Base-by-base conservation (phyloP, 2,329 filamentous ascomycete genomes). In the Alternaria burnsii region DNA sequence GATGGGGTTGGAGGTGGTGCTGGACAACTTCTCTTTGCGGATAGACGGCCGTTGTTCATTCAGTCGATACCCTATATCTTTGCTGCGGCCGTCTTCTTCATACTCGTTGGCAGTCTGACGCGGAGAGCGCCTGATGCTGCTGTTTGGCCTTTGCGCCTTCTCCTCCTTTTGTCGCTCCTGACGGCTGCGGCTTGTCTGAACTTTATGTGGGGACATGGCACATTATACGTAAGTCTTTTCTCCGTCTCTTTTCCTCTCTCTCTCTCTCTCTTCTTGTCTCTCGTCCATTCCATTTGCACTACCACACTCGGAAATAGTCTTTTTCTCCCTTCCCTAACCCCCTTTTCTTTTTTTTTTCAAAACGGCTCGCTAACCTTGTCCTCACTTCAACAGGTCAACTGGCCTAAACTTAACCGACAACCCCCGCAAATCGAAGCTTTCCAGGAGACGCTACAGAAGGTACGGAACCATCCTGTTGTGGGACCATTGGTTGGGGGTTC, bases 1-100 rank as follows among this genome's bases (percentile, higher is more conserved):
- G 85, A 88, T 36, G 88, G 89, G 28, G 88, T 88, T 55, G 88
- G 92, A 54, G 91, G 92, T 32, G 88, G 92, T 55, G 91, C 92
- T 32, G 88, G 87, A 28, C 86, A 87, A 43, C 84, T 91, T 50
- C 84, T 97, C 48, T 97, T 98, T 76, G 87, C 89, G 9, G 95
- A 99, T 79, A 87, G 89, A 53, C 84, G 95, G 59, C 96, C 96
- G 0, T 80, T 97, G 16, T 85, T 96, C 62, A 91, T 99, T 68
- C 95, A 99, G 80, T 88, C 92, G n/a, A 88, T 99, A 63, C 95
- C 96, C 0, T 99, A 98, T 75, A 83, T 98, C 12, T 83, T 97
- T 9, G 91, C 90, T 6, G 93, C 94, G 69, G 94, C 92, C 78
- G 65, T 94, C 53, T 97, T 97, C 79, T 89, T 97, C 76, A 83